Evolutionary conservation across 495 filamentous ascomycete species (phyloP), one percentile per base, ranked within the genome.

Genomic region (Annulohypoxylon moriforme): DNA sequence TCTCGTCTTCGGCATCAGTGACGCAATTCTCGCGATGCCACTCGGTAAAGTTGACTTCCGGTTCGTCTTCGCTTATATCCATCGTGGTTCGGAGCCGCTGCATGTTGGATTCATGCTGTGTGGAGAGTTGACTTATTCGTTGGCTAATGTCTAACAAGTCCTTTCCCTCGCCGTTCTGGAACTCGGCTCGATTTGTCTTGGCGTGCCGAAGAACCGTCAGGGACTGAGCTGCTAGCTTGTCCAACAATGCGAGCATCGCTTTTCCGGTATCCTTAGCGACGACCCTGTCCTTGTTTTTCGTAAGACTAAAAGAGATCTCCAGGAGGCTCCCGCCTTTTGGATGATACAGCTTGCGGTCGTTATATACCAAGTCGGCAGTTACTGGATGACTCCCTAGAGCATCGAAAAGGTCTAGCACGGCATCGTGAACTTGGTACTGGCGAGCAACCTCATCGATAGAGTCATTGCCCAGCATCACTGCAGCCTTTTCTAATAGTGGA

Each of bases 1-100:
- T 25, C 7, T 81, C 78, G 64, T 86, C 84, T 0, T 73, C 62
- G 0, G 81, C 46, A 2, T 81, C 81, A n/a, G 60, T 53, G 8
- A 85, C 55, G 25, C 78, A 80, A 58, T 84, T 68, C 4, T 77
- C 67, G 38, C 72, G 75, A 49, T 85, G 81, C 77, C 79, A 87
- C 11, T 62, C 40, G 16, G 60, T 11, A 34, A 74, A 69, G 25
- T 68, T 8, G 8, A 52, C 22, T 4, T 44, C 33, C 9, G 49
- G 14, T 14, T 73, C 14, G 16, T 40, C 63, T 11, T 56, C 25
- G 31, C 56, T n/a, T 22, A 69, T 34, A 2, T 63, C 64, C 66
- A 67, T 64, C 29, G 47, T n/a, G 1, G 56, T 33, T 46, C 44
- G 65, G 11, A 64, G 29, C 10, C 22, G 20, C 24, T 57, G 46